These are phyloP conservation scores for Gastrolobium bilobum DNA, from an alignment of 306 rosid genomes.

Conservation along the genomic window DNA sequence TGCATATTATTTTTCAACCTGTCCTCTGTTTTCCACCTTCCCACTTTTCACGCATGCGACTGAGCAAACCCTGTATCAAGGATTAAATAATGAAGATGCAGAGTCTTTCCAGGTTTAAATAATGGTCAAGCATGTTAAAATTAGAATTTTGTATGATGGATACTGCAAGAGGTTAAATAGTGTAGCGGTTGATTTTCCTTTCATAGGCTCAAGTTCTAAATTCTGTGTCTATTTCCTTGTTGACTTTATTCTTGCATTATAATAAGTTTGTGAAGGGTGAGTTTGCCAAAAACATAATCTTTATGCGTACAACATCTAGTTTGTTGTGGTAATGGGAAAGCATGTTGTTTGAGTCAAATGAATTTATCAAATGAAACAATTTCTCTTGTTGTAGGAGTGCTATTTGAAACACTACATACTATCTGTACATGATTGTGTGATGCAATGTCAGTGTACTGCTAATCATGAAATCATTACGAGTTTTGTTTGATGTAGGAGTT, in stretches of 20 bases:
- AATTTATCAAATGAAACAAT: not conserved
- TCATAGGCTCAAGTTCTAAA: not conserved
- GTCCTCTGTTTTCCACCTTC: not conserved
- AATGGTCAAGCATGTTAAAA: not conserved
- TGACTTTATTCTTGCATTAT: not conserved
- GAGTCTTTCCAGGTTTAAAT: conserved; percentile 17
- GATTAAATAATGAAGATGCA: not conserved
- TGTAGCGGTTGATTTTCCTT: not conserved
- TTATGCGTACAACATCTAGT: not conserved
- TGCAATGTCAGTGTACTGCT: conserved; percentile 14
- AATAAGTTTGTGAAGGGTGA: not conserved
- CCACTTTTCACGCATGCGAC: not conserved
- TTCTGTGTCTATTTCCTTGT: not conserved
- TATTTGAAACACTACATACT: not conserved
- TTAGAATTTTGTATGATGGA: conserved; percentile 2
- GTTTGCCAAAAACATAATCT: not conserved
- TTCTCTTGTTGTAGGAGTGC: not conserved
- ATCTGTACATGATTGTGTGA: conserved; percentile 1
- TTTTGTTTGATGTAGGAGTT: conserved; percentile 17
- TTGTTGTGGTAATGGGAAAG: conserved; percentile 5
- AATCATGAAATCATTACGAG: not conserved
- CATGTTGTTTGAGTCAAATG: not conserved
- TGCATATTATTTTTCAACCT: not conserved
- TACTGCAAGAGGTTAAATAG: conserved; percentile 6
- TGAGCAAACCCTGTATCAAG: not conserved